Conservation (phyloP, 176 grass and related monocot genomes). For the Bolboschoenus planiculmis region DNA sequence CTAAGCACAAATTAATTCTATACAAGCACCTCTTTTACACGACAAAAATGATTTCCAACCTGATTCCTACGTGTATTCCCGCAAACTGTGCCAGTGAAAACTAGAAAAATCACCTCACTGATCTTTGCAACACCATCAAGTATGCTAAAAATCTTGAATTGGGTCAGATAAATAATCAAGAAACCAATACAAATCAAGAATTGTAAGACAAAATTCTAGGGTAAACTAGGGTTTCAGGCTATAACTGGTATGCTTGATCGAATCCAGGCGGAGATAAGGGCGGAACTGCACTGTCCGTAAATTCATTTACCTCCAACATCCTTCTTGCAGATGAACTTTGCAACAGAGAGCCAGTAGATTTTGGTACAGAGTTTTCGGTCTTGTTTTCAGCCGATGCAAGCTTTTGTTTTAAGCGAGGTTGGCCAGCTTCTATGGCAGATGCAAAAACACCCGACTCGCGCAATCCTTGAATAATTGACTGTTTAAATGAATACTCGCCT, state of each 20-base stretch:
- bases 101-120: slow-evolving; percentile 6
- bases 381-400: slow-evolving; percentile 15
- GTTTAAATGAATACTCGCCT: not conserved
- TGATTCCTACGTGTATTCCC: not conserved
- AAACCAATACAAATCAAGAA: not conserved
- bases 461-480: slow-evolving; percentile 81
- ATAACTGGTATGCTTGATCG: slow-evolving; percentile 13
- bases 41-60: slow-evolving; percentile 2
- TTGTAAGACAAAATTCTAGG: not conserved
- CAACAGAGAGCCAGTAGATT: not conserved
- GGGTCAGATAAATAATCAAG: slow-evolving; percentile 10
- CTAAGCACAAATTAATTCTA: slow-evolving; percentile 11
- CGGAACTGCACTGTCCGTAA: slow-evolving; percentile 39
- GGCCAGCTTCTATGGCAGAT: slow-evolving; percentile 58
- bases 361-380: slow-evolving; percentile 17
- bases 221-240: not conserved
- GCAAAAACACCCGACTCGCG: slow-evolving; percentile 77
- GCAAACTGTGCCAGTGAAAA: not conserved
- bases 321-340: slow-evolving; percentile 35
- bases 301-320: slow-evolving; percentile 33
- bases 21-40: slow-evolving; percentile 12
- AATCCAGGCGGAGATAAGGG: slow-evolving; percentile 54
- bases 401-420: slow-evolving; percentile 29
- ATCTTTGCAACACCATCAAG: not conserved
- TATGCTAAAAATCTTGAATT: not conserved